Base-by-base conservation (phyloP, 768 basidiomycete genomes). In the Pulveroboletus ravenelii region DNA sequence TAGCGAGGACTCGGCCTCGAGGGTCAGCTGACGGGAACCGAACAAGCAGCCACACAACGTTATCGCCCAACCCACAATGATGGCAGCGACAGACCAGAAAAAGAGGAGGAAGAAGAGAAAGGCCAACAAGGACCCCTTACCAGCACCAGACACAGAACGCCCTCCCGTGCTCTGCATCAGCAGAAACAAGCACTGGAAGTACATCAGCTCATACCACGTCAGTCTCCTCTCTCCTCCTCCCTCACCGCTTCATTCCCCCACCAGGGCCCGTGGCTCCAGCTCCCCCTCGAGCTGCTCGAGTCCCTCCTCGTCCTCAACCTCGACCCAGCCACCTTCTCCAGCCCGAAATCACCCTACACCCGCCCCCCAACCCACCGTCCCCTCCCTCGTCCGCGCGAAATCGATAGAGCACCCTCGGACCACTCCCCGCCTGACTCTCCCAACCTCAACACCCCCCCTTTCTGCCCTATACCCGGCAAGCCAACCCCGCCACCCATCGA, bases 141-240 rank as follows among this genome's bases (percentile, higher is more conserved):
- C 35, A 12, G 12, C 31, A 18, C 68, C 69, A 27, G 78, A 78
- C 27, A 71, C 69, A 40, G 66, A 72, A 23, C 20, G 32, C 78
- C 81, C 81, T 14, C 77, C 84, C 1, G 81, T 87, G 32, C 77
- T 93, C 3, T 89, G 87, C 65, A 93, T 94, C 60, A 89, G 87
- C 70, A 80, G 92, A 57, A 93, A 93, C 73, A 94, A 94, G 67
- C 92, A 94, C 62, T 93, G 91, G 92, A 81, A 84, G 27, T 93
- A 92, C 62, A 93, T 93, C 70, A 90, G 87, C 69, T 90, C 90
- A 20, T 92, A 89, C 66, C 89, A 91, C 66, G 89, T 90, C 71
- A 52, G 85, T 82, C 10, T 14, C 57, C 13, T 38, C 20, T 50
- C 48, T 32, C n/a, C 7, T 23, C 9, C 32, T n/a, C 15, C 40